Base-by-base conservation (phyloP, 2,329 filamentous ascomycete species). In the Teratosphaeria destructans region DNA sequence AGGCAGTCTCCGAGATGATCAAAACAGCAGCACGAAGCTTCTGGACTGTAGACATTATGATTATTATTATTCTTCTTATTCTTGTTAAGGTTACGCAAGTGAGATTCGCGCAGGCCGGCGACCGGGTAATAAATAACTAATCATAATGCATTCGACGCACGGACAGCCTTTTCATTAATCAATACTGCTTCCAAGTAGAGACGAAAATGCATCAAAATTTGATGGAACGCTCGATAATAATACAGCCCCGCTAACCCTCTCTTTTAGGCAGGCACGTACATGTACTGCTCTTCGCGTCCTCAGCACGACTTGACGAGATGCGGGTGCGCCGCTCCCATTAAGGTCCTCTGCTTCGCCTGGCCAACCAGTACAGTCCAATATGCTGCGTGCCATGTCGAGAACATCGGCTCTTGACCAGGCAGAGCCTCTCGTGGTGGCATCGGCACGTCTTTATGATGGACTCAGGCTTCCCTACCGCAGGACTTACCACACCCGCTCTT, bases 1-100 rank as follows among this genome's bases (percentile, higher is more conserved):
- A 85, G 5, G 92, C 94, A 5, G 94, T 99, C 56, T 95, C 95
- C 1, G 94, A 97, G 47, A 99, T 82, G 65, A 97, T 82, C 58
- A 99, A 80, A 55, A 99, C 86, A 7, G 88, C 89, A 37, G 86
- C 87, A 70, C 79, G 87, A 12, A 97, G 54, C n/a, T 58, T 61
- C 1, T 26, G 49, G n/a, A 7, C 53, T 16, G 27, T 26, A 14
- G 53, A 54, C 53, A 54, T 54, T 32, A 12, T 54, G 1, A 32
- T 29, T 11, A 26, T 54, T 19, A 1, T 19, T 19, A 19, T 19
- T 19, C 1, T 19, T 19, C 1, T 19, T 19, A 19, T 19, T 19
- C 19, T 19, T 47, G 43, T n/a, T 1, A 16, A 10, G 19, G 43
- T 49, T 19, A n/a, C 43, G 43, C 16, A 49, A 12, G 8, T 23